phyloP scores from a whole-genome alignment of 257 asterid genomes.

The Nicotiana undulata region DNA sequence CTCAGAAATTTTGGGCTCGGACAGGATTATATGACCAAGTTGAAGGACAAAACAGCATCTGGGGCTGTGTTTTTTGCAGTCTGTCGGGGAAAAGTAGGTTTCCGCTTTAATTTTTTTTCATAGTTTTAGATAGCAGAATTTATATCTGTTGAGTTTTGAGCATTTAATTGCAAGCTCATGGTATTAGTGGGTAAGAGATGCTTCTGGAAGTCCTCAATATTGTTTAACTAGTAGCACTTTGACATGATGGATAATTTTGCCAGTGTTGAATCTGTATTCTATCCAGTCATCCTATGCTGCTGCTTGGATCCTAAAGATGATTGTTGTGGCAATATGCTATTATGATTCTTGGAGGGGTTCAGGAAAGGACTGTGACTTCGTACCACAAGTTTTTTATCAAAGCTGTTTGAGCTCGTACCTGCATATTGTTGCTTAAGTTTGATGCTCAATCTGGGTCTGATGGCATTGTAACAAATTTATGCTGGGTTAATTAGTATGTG shows the following conservation, averaged over 20 bases:
- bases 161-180: not conserved
- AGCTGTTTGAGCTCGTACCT: not conserved
- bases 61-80: slow-evolving; percentile 96
- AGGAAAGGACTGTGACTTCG: not conserved
- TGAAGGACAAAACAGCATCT: slow-evolving; percentile 55
- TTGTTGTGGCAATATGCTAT: not conserved
- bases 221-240: not conserved
- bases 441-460: not conserved
- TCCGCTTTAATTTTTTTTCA: not conserved
- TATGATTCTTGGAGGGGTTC: not conserved
- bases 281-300: not conserved
- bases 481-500: not conserved
- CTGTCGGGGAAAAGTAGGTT: slow-evolving; percentile 93
- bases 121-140: not conserved
- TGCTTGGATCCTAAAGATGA: not conserved
- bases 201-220: not conserved
- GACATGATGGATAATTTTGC: not conserved
- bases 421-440: not conserved
- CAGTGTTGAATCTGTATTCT: not conserved
- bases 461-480: not conserved
- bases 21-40: slow-evolving; percentile 85
- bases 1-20: not conserved
- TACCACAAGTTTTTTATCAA: not conserved
- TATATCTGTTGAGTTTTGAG: not conserved
- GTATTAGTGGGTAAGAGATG: not conserved